Evolutionary conservation across 352 stramenopile species (phyloP), one percentile per base, ranked within the genome.

Genomic region (Pythium scleroteichum): DNA sequence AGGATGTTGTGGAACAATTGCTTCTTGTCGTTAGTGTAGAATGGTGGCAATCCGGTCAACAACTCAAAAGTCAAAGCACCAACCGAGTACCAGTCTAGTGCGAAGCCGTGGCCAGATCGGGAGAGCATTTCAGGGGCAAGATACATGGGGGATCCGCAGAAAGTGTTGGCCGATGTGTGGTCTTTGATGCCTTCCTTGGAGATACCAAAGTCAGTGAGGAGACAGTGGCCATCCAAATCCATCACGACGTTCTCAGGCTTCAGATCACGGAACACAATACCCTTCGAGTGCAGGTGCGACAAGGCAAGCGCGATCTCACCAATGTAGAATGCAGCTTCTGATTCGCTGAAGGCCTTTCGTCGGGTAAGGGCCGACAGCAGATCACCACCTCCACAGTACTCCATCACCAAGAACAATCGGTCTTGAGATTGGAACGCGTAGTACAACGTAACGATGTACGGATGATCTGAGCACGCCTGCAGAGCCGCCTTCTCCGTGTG

Each of bases 1-100:
- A 95, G 64, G 62, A 95, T 95, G 70, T 95, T 95, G 77, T 95
- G 85, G 68, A 95, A 95, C n/a, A 95, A 64, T 59, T 93, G 83
- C 59, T 95, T 93, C 75, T 93, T 92, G 66, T 93, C 83, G 66
- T 93, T 93, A 57, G 82, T 92, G 73, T 92, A 94, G 62, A 92
- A 94, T 35, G 85, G 85, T n/a, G 85, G 82, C 6, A 92, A 71
- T 24, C 85, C 82, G n/a, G 85, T 94, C 13, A 94, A 69, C 41
- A 94, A 46, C 69, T 94, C 85, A 61, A 92, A 92, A 17, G 90
- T 62, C 41, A 94, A 62, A 1, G 83, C 83, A 46, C 85, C 85
- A 5, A 95, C 82, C 16, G 79, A 90, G 54, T 92, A 95, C 85
- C 85, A 95, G 72, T 95, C 85, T 55, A 95, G 54, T 9, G 85